Base-by-base conservation (phyloP, 306 rosid species). In the Mimosa pudica region DNA sequence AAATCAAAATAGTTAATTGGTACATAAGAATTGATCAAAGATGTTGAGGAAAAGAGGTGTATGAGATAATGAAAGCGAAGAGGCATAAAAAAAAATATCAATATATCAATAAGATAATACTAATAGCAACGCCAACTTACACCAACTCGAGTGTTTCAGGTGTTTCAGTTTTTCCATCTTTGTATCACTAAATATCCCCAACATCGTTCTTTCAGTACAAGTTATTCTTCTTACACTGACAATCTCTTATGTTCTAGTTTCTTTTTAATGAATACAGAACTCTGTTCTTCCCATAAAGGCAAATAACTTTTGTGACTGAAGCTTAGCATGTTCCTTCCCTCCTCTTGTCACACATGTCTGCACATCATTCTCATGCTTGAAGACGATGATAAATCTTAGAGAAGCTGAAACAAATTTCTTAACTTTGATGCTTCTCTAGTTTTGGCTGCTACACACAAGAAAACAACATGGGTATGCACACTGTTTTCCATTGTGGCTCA, bases 401-500 rank as follows among this genome's bases (percentile, higher is more conserved):
- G 14, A 44, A 42, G 73, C 36, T 44, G 54, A 69, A 42, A 3
- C 35, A 69, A 44, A 18, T 18, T 14, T 42, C 52, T 68, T 11
- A n/a, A 17, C 1, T 8, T 67, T 67, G 51, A 17, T 67, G 49
- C 30, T 67, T 61, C 24, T 61, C 67, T 61, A 10, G 10, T 24
- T 30, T 61, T 62, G 42, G 68, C 38, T 30, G 9, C 68, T 5
- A 13, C 14, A 42, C 42, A 62, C 32, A 62, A 30, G 42, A 62
- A 62, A 45, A 47, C 52, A 66, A 18, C 76, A 75, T 72, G 75
- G 70, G 36, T 46, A 86, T 77, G 85, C 84, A 80, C 5, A 77
- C 83, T 66, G 55, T 65, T 79, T 61, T 77, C 42, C 58, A 38
- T 70, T 70, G 75, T 8, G 45, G 41, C 41, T 68, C 78, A 57